Evolutionary conservation across 2,329 filamentous ascomycete species (phyloP).

Genomic region (Pseudogymnoascus pannorum): DNA sequence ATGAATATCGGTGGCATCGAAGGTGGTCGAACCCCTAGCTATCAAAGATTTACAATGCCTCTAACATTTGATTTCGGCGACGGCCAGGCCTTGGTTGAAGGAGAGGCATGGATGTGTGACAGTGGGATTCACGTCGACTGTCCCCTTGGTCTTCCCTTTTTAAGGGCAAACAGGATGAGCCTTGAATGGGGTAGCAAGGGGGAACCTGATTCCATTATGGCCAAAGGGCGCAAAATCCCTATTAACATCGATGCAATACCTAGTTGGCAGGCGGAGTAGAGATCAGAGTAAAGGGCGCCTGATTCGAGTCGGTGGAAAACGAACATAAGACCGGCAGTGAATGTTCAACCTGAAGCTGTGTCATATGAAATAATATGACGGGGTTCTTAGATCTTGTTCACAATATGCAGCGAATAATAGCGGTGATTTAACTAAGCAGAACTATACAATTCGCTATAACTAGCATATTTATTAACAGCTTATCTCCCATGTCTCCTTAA

Average conservation of each 20-base stretch:
- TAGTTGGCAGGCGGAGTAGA: background rate
- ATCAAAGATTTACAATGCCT: background rate
- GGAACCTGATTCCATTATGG: background rate
- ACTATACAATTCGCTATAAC: background rate
- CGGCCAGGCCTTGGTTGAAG: background rate
- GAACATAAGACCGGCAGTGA: background rate
- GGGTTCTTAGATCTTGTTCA: background rate
- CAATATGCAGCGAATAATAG: background rate
- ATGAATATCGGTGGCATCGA: background rate
- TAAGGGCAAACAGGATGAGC: background rate
- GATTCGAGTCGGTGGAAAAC: background rate
- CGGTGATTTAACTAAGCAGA: background rate
- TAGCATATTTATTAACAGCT: background rate
- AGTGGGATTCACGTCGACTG: background rate
- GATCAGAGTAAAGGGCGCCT: background rate
- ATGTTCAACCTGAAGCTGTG: background rate
- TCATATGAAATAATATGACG: background rate
- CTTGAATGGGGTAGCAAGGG: conserved; percentile 3
- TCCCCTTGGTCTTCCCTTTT: background rate
- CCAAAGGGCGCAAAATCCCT: background rate
- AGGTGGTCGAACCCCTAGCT: background rate
- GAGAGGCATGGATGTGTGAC: background rate
- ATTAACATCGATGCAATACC: background rate
- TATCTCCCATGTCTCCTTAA: background rate
- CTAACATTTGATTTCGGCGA: background rate